Evolutionary conservation across 139 green algal genomes (phyloP), one percentile per base, ranked within the genome.

Genomic region (Chara braunii): DNA sequence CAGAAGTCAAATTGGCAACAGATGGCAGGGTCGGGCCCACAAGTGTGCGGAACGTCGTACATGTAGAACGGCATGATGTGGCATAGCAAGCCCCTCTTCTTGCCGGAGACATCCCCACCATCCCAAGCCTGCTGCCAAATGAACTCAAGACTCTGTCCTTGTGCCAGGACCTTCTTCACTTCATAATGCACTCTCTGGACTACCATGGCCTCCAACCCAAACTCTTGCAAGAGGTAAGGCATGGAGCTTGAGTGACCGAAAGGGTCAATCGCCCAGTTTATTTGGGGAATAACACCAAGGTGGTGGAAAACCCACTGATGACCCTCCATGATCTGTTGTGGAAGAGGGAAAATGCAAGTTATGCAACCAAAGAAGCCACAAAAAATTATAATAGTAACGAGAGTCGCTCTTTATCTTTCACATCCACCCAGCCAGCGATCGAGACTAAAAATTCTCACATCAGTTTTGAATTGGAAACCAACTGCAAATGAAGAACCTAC

Each of bases 41-140:
- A 75, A 8, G 57, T 75, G 57, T 75, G 67, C 7, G 67, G 67
- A 9, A 70, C 26, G 35, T 75, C 67, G 40, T 75, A 75, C 3
- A 30, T 55, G 59, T 72, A 75, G 26, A 75, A 75, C 2, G 67
- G 67, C 67, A 75, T 72, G 57, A 75, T 72, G 48, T 75, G 67
- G 24, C 43, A 67, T 7, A 75, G 12, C 23, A 75, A 64, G 0
- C 69, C 67, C 29, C 57, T 72, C 54, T 26, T 28, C 28, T 71
- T n/a, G 28, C 28, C 40, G 40, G 40, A 7, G 45, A 28, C 7
- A 28, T 26, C 7, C 26, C 26, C 7, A 9, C 37, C 7, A 29
- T 75, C 67, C 67, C 67, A 75, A 8, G 58, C n/a, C 58, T 75
- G 67, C 7, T 58, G 37, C 67, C 67, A 75, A 26, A 51, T 63